A percentile compares a stretch with the other conserved stretches of the same genome.
phyloP scores from a whole-genome alignment of 106 monocot genomes.

The Posidonia australis region DNA sequence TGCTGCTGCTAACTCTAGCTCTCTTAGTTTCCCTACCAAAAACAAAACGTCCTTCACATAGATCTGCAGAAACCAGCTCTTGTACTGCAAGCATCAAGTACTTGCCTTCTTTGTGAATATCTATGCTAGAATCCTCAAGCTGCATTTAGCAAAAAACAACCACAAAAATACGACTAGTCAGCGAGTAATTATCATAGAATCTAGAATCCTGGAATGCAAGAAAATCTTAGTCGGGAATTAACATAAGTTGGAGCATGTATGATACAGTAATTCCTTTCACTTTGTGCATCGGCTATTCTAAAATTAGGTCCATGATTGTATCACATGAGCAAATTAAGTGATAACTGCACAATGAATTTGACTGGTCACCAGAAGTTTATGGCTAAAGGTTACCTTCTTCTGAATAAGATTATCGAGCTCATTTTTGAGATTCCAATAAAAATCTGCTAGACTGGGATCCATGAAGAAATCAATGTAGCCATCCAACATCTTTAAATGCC shows the following conservation, averaged over 20 bases:
- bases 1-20: constrained; percentile 9
- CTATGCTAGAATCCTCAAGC: constrained; percentile 60
- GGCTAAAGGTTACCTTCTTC: constrained; percentile 52
- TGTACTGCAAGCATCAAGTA: constrained; percentile 75
- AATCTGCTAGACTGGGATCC: constrained; percentile 88
- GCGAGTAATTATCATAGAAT: neutral
- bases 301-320: neutral
- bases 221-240: no score
- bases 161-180: neutral
- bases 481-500: constrained; percentile 93
- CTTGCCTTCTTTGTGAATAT: constrained; percentile 92
- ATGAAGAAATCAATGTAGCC: constrained; percentile 98
- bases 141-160: constrained; percentile 19
- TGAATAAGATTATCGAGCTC: constrained; percentile 81
- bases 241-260: no score
- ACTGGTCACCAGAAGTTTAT: neutral
- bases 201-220: neutral
- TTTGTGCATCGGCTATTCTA: neutral
- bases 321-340: neutral
- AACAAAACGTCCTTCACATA: constrained; percentile 95
- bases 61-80: constrained; percentile 69
- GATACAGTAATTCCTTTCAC: no score
- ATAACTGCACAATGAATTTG: neutral
- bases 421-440: constrained; percentile 70
- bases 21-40: constrained; percentile 74